Evolutionary conservation across 2,329 filamentous ascomycete genomes (phyloP), one percentile per base, ranked within the genome.

Genomic region (Botrytis cinerea): DNA sequence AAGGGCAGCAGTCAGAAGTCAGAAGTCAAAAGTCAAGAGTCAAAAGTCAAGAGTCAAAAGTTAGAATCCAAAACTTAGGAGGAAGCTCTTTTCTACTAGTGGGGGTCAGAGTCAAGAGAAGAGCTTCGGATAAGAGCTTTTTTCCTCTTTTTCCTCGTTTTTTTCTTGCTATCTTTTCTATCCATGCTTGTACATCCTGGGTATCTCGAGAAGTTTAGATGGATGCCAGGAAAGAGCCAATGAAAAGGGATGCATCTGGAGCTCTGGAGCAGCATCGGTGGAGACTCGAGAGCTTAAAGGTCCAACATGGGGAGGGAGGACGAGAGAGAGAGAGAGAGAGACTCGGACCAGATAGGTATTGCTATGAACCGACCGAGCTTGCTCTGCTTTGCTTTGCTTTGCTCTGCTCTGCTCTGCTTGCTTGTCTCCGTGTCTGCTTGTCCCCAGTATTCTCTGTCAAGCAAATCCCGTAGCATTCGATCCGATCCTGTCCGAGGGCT

Each of bases 81-180:
- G 43, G 43, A 45, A 45, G 43, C 46, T 51, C 46, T 62, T 18
- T 43, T 43, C 20, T 14, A n/a, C 45, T 54, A 67, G 63, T 67
- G 63, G 63, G 61, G 63, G 63, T 51, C 12, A 67, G 63, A 67
- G 46, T 67, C 46, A 20, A 67, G 63, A 40, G 32, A 32, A 69
- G 48, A 67, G 63, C 43, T 35, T 67, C 45, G 28, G 48, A 69
- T 43, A 57, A 45, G 46, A 69, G 48, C 66, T 69, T 69, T 69
- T 51, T 67, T 51, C 14, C 20, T 51, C 45, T 22, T 38, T 43
- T 51, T 67, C 14, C 25, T 45, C 61, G 10, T 32, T 38, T 46
- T 40, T 67, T 51, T 51, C 22, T 32, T 18, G 43, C 60, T 14
- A 28, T 43, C 60, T 62, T 63, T 43, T 63, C 60, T 28, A 63